These are phyloP conservation scores for Excoecaria agallocha DNA, from an alignment of 345 rosid genomes.

Conservation along the genomic window DNA sequence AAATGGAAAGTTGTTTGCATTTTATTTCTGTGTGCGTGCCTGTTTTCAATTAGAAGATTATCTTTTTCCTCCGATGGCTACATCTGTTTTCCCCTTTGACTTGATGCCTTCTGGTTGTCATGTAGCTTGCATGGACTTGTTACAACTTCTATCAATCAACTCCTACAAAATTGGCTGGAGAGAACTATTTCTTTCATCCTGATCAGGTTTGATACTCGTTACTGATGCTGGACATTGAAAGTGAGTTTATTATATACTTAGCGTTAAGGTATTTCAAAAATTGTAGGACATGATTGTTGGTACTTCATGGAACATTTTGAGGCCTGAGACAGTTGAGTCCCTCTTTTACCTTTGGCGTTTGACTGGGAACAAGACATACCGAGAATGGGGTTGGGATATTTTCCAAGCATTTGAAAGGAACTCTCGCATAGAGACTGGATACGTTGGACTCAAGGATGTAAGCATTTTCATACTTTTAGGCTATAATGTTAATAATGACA, in stretches of 20 bases:
- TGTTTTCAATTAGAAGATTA: background rate
- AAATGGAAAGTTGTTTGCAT: background rate
- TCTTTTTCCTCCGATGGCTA: background rate
- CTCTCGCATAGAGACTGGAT: slow-evolving; percentile 80
- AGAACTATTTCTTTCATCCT: slow-evolving; percentile 11
- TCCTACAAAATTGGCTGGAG: slow-evolving; percentile 8
- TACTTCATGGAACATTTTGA: slow-evolving; percentile 92
- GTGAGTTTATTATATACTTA: background rate
- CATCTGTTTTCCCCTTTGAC: slow-evolving; percentile 1
- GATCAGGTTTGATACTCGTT: background rate
- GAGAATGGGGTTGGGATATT: slow-evolving; percentile 99
- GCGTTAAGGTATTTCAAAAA: background rate
- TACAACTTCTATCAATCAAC: slow-evolving; percentile 9
- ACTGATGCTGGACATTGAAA: background rate
- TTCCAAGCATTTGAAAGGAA: slow-evolving; percentile 92
- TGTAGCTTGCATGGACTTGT: slow-evolving; percentile 10
- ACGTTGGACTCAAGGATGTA: slow-evolving; percentile 96
- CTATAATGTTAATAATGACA: background rate
- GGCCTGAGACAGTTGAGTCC: slow-evolving; percentile 97
- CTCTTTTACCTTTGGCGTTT: slow-evolving; percentile 93
- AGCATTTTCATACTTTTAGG: slow-evolving; percentile 17
- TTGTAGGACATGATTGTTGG: slow-evolving; percentile 93
- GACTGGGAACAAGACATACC: slow-evolving; percentile 90
- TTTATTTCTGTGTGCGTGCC: background rate
- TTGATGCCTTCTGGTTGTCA: slow-evolving; percentile 1